Base-by-base conservation (phyloP, 2,329 filamentous ascomycete genomes). In the Aureobasidium sp. region DNA sequence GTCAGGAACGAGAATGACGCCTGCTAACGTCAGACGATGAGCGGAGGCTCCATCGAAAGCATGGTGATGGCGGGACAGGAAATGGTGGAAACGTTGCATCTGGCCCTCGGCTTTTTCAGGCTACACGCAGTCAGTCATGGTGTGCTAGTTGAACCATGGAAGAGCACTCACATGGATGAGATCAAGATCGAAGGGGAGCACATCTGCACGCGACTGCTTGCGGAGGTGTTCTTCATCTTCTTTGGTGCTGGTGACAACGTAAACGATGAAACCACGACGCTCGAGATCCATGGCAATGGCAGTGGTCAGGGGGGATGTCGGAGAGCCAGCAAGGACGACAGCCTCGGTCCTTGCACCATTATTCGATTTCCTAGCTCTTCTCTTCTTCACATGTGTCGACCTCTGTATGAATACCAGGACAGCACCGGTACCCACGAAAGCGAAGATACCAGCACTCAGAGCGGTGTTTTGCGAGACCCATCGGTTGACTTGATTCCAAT, bases 331-430 rank as follows among this genome's bases (percentile, higher is more conserved):
- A 64, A 97, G 82, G 29, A 97, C 88, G 38, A 87, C 80, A 58
- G 97, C 93, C 73, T 99, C 94, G 64, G 87, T 85, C 57, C 94
- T 83, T 4, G 89, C 90, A 25, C 94, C 94, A 75, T 90, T 95
- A 53, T 82, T 81, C 3, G 90, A 89, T 60, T 88, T 84, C 74
- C 81, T 86, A 11, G 92, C 94, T 64, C 90, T 84, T 65, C 93
- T 83, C 72, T 86, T 87, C 67, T 78, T 80, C 35, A 76, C 78
- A 65, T 81, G 51, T 78, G 72, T 58, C 81, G 81, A 71, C 85
- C 88, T 84, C 59, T 81, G 78, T 62, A 83, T 83, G 60, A 84
- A 79, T 60, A 86, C 68, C 42, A 81, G 75, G 2, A 72, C 65
- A 17, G 77, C 76, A 1, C 81, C 81, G 2, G 88, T 88, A 47